Conservation (phyloP, 116 monocot species). For the Phalaenopsis hybrid region DNA sequence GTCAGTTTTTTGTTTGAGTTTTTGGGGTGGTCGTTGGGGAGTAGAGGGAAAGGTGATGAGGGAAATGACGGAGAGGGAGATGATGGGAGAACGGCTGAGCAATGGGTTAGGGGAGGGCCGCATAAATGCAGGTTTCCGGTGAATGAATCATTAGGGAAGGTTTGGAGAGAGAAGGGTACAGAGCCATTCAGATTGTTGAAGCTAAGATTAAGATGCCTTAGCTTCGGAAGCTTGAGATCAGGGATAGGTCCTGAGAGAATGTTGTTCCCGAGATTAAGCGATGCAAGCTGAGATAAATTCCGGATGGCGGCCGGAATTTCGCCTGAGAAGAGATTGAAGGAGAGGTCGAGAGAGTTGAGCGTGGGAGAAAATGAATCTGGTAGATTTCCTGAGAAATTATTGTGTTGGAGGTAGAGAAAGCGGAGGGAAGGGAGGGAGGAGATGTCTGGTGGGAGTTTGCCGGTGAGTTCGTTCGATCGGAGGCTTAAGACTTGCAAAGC, state of each 20-base stretch:
- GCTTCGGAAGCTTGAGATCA: slow-evolving; percentile 31
- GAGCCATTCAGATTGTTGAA: slow-evolving; percentile 48
- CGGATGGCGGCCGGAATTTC: slow-evolving; percentile 20
- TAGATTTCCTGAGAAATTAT: slow-evolving; percentile 41
- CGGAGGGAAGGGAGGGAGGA: slow-evolving; percentile 38
- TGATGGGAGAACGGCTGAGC: slow-evolving; percentile 36
- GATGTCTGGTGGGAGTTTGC: slow-evolving; percentile 30
- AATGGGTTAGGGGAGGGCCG: slow-evolving; percentile 41
- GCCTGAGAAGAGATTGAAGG: slow-evolving; percentile 36
- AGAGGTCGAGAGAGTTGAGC: slow-evolving; percentile 34
- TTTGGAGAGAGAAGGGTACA: slow-evolving; percentile 40
- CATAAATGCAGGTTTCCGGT: slow-evolving; percentile 40
- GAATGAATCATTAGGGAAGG: slow-evolving; percentile 39
- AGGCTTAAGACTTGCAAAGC: slow-evolving; percentile 43
- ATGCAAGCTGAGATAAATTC: slow-evolving; percentile 28
- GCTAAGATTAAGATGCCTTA: slow-evolving; percentile 41
- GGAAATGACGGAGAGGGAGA: slow-evolving; percentile 31
- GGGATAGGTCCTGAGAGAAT: slow-evolving; percentile 50
- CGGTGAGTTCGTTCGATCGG: slow-evolving; percentile 36
- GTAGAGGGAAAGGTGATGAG: slow-evolving; percentile 8
- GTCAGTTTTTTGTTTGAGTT: slow-evolving; percentile 11
- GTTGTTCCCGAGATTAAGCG: slow-evolving; percentile 40
- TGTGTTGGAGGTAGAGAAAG: slow-evolving; percentile 42
- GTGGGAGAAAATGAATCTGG: slow-evolving; percentile 20
- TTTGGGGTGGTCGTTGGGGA: slow-evolving; percentile 12